Percentiles rank a stretch among this genome's conserved stretches.
Evolutionary conservation across 805 yeast genomes (phyloP).

Genomic region (Teunomyces tritomae): DNA sequence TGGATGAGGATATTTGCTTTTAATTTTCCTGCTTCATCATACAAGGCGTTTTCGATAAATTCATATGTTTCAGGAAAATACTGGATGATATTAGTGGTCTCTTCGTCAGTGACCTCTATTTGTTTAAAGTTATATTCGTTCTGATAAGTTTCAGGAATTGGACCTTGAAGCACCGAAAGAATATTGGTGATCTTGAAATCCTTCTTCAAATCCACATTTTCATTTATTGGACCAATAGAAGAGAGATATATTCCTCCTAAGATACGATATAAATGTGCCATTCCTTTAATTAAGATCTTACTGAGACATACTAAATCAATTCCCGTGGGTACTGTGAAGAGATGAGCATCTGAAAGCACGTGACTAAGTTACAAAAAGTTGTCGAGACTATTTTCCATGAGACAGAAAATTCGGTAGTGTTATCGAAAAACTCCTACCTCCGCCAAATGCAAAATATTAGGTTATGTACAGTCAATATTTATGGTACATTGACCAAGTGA

Average conservation of each 20-base stretch:
- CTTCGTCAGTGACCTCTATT: conserved; percentile 72
- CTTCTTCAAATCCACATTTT: conserved; percentile 48
- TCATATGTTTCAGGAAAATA: conserved; percentile 58
- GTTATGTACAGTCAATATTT: not conserved
- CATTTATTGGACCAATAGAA: conserved; percentile 61
- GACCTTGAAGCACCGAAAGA: conserved; percentile 66
- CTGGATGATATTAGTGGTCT: conserved; percentile 60
- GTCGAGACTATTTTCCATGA: too few species aligned
- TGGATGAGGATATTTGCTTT: conserved; percentile 42
- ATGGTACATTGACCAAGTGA: not conserved
- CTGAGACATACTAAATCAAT: too few species aligned
- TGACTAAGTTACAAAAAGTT: not conserved
- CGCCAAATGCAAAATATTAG: too few species aligned
- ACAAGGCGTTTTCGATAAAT: conserved; percentile 67
- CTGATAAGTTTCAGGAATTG: conserved; percentile 51
- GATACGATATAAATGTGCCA: conserved; percentile 47
- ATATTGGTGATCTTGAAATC: conserved; percentile 66
- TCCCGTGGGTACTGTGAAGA: not conserved
- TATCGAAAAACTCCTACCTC: too few species aligned
- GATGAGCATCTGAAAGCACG: not conserved
- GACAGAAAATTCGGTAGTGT: too few species aligned
- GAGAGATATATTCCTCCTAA: conserved; percentile 80
- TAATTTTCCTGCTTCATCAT: conserved; percentile 24
- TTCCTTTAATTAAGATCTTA: not conserved
- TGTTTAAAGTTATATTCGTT: conserved; percentile 51